Percentiles rank a stretch among this genome's conserved stretches.
phyloP scores from a whole-genome alignment of 2,329 filamentous ascomycete genomes.

The Ceratocystis ficicola region DNA sequence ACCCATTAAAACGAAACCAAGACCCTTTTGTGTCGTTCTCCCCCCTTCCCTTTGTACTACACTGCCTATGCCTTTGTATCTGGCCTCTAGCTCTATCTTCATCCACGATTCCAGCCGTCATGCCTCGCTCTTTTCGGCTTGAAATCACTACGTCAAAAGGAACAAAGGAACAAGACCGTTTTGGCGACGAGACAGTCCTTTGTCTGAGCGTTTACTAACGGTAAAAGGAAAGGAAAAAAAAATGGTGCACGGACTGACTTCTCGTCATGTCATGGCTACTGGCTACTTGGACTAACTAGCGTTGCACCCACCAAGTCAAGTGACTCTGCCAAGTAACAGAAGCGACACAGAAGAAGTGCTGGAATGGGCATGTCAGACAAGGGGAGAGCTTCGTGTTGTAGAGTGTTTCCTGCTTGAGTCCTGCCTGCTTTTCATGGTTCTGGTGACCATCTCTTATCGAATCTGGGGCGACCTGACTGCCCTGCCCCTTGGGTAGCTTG shows the following conservation, averaged over 20 bases:
- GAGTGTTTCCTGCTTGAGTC: not conserved
- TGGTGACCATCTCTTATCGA: too few relatives aligned
- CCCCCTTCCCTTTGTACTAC: constrained; percentile 1
- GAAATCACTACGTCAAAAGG: constrained; percentile 1
- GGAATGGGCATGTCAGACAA: constrained; percentile 4
- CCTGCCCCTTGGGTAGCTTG: too few relatives aligned
- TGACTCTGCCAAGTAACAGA: constrained; percentile 7
- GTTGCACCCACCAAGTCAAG: constrained; percentile 10
- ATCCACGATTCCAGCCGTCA: not conserved
- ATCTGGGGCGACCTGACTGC: too few relatives aligned
- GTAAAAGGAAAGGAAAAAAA: not conserved
- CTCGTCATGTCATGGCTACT: constrained; percentile 1
- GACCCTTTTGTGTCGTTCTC: not conserved
- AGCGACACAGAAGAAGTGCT: not conserved
- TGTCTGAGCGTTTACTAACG: not conserved
- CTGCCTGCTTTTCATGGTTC: too few relatives aligned
- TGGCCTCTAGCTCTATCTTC: not conserved
- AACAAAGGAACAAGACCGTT: constrained; percentile 5
- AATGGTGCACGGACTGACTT: not conserved
- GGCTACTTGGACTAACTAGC: not conserved
- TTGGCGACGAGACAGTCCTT: not conserved
- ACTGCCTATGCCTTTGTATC: not conserved
- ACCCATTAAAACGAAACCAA: not conserved
- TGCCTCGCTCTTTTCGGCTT: constrained; percentile 6
- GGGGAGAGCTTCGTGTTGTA: not conserved